Percentiles rank a stretch among this genome's conserved stretches.
These are phyloP conservation scores for Solanum neorickii DNA, from an alignment of 257 asterid species.

Conservation along the genomic window DNA sequence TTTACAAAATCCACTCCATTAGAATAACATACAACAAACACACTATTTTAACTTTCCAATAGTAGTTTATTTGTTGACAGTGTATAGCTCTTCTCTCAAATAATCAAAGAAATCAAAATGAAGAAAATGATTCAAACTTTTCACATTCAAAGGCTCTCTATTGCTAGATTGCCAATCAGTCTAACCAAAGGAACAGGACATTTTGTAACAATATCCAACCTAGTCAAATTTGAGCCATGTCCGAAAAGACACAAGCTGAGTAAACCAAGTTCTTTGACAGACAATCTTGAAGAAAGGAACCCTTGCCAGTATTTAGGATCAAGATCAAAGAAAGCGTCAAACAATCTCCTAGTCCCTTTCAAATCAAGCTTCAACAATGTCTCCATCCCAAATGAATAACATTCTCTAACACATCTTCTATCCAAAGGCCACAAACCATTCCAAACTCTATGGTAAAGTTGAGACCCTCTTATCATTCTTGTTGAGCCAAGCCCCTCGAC, in stretches of 20 bases:
- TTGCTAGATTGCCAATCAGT: conserved; percentile 62
- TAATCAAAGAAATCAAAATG: background rate
- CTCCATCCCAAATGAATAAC: conserved; percentile 80
- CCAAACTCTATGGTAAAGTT: conserved; percentile 43
- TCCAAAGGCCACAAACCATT: conserved; percentile 72
- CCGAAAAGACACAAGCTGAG: conserved; percentile 52
- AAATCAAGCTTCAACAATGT: conserved; percentile 65
- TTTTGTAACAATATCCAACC: conserved; percentile 56
- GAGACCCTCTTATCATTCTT: conserved; percentile 64
- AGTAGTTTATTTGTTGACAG: background rate
- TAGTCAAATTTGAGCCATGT: conserved; percentile 47
- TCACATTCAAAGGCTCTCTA: conserved; percentile 41
- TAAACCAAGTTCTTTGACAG: conserved; percentile 50
- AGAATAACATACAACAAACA: background rate
- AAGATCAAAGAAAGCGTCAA: conserved; percentile 78
- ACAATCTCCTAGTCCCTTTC: conserved; percentile 55
- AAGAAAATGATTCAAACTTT: background rate
- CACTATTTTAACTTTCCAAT: background rate
- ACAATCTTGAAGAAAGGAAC: conserved; percentile 58
- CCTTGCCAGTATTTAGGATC: conserved; percentile 75
- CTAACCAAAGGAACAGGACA: conserved; percentile 58
- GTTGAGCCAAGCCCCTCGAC: conserved; percentile 80
- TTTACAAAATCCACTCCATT: background rate
- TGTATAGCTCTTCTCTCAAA: background rate
- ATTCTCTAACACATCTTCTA: conserved; percentile 54